These are phyloP conservation scores for Camptophora hylomeconis DNA, from an alignment of 2,329 filamentous ascomycete species.

Conservation along the genomic window DNA sequence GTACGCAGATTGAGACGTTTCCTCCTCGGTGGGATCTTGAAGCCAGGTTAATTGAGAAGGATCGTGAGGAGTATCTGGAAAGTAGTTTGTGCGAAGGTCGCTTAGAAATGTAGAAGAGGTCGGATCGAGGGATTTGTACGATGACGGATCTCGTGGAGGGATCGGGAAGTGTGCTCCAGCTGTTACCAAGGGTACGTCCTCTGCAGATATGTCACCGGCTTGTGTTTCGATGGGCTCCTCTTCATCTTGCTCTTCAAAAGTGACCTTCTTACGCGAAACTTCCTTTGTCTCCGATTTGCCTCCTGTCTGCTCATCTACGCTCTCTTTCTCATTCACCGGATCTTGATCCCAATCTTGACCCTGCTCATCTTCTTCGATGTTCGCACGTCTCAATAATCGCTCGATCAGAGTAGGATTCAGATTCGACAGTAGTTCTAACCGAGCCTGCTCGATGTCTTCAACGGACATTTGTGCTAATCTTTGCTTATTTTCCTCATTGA, in stretches of 20 bases:
- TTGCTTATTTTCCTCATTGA: slow-evolving; percentile 70
- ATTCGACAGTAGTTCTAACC: slow-evolving; percentile 64
- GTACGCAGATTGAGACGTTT: slow-evolving; percentile 60
- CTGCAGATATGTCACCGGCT: slow-evolving; percentile 14
- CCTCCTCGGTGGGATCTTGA: slow-evolving; percentile 51
- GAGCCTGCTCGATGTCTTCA: slow-evolving; percentile 68
- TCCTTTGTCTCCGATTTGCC: not conserved
- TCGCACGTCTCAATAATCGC: slow-evolving; percentile 61
- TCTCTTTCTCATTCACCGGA: slow-evolving; percentile 6
- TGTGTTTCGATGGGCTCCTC: slow-evolving; percentile 5
- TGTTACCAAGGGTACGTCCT: slow-evolving; percentile 27
- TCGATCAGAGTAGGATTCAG: slow-evolving; percentile 66
- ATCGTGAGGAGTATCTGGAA: slow-evolving; percentile 73
- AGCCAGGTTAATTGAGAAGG: slow-evolving; percentile 79
- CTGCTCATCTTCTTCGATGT: slow-evolving; percentile 42
- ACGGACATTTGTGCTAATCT: slow-evolving; percentile 65
- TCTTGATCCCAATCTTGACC: slow-evolving; percentile 3
- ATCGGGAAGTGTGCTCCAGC: slow-evolving; percentile 32
- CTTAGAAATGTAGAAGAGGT: slow-evolving; percentile 69
- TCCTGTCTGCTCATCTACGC: slow-evolving; percentile 4
- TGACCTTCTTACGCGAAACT: slow-evolving; percentile 20
- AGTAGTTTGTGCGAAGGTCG: slow-evolving; percentile 84
- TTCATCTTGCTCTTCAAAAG: slow-evolving; percentile 8
- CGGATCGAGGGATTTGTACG: slow-evolving; percentile 65
- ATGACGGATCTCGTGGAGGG: slow-evolving; percentile 30